Base-by-base conservation (phyloP, 805 yeast genomes). In the Starmera pachycereana region DNA sequence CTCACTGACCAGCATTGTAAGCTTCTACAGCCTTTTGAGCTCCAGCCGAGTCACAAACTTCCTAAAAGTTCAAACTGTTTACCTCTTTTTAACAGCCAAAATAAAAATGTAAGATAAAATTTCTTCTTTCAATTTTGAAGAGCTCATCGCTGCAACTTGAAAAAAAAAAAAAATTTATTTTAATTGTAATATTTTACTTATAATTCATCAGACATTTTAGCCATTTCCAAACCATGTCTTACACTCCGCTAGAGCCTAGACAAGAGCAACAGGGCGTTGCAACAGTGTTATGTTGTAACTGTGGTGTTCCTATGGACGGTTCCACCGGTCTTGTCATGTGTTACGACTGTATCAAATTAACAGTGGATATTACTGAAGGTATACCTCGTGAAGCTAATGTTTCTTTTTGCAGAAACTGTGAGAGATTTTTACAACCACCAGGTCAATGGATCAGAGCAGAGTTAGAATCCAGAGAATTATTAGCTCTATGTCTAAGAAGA, bases 231-330 rank as follows among this genome's bases (percentile, higher is more conserved):
- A 13, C 27, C 27, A 22, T 63, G 68, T 60, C 62, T 28, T 64
- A 62, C 42, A 54, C 59, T 30, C 67, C 66, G 8, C 52, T 63
- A 39, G 65, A 64, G 38, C 53, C 49, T 30, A 49, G 52, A 29
- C 66, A 63, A 35, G 65, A 52, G 16, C 60, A 58, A 18, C 50
- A 48, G 12, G 48, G 53, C 8, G 72, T 69, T 14, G 94, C 97
- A 29, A 92, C 97, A 2, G 92, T 92, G 44, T 76, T 92, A 43
- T 92, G 98, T 71, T 88, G 95, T 65, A 87, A 86, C 81, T 92
- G 98, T 81, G 97, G 97, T 65, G 86, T 83, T 41, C 97, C 97
- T 35, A 86, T 92, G 76, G 97, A 92, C 58, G 97, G 97, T 35
- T 86, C 97, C 19, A 66, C 77, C 22, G 96, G 96, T 12, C 66